A percentile compares a stretch with the other conserved stretches of the same genome.
Conservation (phyloP, 192 early-diverging fungal species). For the Rhizoclosmatium sp. region DNA sequence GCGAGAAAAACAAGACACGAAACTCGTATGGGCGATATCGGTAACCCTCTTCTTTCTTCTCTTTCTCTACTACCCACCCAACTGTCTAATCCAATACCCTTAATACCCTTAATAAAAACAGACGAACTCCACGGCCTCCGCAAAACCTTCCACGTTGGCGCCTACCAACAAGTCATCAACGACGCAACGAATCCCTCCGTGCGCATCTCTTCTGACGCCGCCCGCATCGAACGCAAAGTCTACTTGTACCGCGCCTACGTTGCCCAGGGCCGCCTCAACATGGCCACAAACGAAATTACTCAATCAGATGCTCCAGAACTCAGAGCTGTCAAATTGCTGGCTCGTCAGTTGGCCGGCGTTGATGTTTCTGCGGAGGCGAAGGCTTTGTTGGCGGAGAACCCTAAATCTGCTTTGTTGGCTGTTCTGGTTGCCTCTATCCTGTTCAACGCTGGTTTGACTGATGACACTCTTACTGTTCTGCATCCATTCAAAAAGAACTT, state of each 20-base stretch:
- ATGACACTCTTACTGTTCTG: slow-evolving; percentile 79
- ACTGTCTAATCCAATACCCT: too few relatives aligned
- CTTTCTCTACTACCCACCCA: too few relatives aligned
- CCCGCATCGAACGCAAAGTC: slow-evolving; percentile 61
- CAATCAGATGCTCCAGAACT: slow-evolving; percentile 61
- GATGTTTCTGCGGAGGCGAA: slow-evolving; percentile 50
- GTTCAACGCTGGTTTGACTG: slow-evolving; percentile 62
- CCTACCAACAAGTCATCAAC: slow-evolving; percentile 75
- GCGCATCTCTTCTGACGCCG: slow-evolving; percentile 32
- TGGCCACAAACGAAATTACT: slow-evolving; percentile 64
- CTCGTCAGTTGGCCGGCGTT: slow-evolving; percentile 42
- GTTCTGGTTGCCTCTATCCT: slow-evolving; percentile 72
- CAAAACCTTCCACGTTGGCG: slow-evolving; percentile 66
- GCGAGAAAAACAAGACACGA: too few relatives aligned
- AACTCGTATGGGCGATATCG: background rate
- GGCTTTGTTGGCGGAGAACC: slow-evolving; percentile 43
- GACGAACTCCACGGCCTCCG: slow-evolving; percentile 50
- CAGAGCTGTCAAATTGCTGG: slow-evolving; percentile 70
- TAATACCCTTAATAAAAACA: background rate
- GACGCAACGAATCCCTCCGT: slow-evolving; percentile 56
- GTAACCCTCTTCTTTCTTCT: background rate
- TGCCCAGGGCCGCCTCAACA: slow-evolving; percentile 74
- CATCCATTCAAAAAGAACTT: slow-evolving; percentile 74
- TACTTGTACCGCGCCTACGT: slow-evolving; percentile 84
- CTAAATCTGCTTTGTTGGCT: slow-evolving; percentile 56